These are phyloP conservation scores for Clarireedia homoeocarpa DNA, from an alignment of 2,329 filamentous ascomycete genomes.

Conservation along the genomic window DNA sequence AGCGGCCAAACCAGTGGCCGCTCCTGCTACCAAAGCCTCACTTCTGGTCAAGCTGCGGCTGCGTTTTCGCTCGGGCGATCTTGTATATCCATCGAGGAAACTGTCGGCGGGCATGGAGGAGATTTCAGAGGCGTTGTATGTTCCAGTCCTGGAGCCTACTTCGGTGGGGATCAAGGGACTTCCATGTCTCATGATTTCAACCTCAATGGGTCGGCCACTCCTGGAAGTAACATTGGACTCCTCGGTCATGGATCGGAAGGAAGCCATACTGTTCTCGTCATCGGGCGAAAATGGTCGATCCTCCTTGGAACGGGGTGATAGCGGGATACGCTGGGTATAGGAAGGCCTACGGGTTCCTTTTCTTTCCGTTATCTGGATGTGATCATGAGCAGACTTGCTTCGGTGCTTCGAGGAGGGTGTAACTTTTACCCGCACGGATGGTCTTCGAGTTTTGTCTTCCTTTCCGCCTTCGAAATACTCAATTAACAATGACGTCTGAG, in stretches of 20 bases:
- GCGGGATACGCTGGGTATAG: conserved; percentile 59
- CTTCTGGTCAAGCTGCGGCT: conserved; percentile 26
- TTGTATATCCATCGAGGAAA: conserved; percentile 47
- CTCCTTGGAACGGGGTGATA: conserved; percentile 39
- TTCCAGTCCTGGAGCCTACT: conserved; percentile 54
- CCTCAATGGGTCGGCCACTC: conserved; percentile 67
- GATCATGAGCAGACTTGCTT: conserved; percentile 50
- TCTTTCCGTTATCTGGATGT: conserved; percentile 80
- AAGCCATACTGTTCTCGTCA: conserved; percentile 61
- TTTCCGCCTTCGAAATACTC: conserved; percentile 68
- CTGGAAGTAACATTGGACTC: conserved; percentile 67
- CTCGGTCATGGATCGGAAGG: conserved; percentile 70
- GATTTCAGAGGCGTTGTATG: conserved; percentile 70
- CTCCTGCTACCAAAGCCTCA: conserved; percentile 25
- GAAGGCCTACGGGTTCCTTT: conserved; percentile 65
- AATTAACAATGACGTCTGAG: conserved; percentile 66
- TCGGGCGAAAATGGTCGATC: conserved; percentile 40
- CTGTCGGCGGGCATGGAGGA: conserved; percentile 73
- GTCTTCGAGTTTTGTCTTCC: conserved; percentile 45
- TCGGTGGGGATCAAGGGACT: conserved; percentile 58
- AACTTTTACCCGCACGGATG: conserved; percentile 65
- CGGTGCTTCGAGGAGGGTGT: conserved; percentile 52
- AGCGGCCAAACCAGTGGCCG: conserved; percentile 34
- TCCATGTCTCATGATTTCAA: conserved; percentile 68
- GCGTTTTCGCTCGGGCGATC: conserved; percentile 26